Evolutionary conservation across 1,284 basidiomycete species (phyloP).

Genomic region (Cryptococcus sp.): DNA sequence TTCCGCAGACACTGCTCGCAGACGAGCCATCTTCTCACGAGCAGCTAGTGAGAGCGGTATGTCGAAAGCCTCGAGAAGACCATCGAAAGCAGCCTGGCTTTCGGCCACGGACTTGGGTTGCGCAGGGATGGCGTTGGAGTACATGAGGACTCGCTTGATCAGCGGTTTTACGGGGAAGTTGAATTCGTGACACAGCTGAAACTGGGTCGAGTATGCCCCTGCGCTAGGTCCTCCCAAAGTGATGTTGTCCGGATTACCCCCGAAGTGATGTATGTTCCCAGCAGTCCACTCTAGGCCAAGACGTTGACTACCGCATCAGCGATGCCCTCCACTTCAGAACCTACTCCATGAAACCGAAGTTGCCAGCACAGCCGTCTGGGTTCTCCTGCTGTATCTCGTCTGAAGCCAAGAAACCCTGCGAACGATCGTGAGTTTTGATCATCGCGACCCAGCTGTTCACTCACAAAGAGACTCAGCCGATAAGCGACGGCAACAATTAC

Average conservation of each 20-base stretch:
- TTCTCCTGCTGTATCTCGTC: conserved; percentile 26
- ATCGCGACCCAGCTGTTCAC: too few species aligned
- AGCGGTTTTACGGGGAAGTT: conserved; percentile 12
- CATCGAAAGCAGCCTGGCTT: conserved; percentile 28
- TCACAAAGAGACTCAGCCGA: not conserved
- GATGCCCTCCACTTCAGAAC: not conserved
- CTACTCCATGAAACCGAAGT: conserved; percentile 15
- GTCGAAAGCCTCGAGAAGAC: conserved; percentile 22
- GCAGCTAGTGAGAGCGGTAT: conserved; percentile 7
- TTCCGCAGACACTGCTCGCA: conserved; percentile 19
- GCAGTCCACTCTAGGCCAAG: conserved; percentile 34
- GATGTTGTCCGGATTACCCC: conserved; percentile 37
- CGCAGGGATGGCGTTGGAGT: conserved; percentile 30
- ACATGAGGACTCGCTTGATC: conserved; percentile 28
- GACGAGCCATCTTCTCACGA: conserved; percentile 23
- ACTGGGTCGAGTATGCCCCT: conserved; percentile 39
- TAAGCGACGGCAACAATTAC: conserved; percentile 24
- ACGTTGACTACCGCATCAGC: conserved; percentile 17
- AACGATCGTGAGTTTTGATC: too few species aligned
- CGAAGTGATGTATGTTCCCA: conserved; percentile 36
- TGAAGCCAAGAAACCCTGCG: conserved; percentile 22
- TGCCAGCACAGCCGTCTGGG: conserved; percentile 22
- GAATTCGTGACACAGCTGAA: conserved; percentile 45
- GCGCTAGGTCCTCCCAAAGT: conserved; percentile 44
- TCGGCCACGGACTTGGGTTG: conserved; percentile 22